A percentile compares a stretch with the other conserved stretches of the same genome.
phyloP scores from a whole-genome alignment of 108 stramenopile genomes.

The Cyclostephanos invisitatus region DNA sequence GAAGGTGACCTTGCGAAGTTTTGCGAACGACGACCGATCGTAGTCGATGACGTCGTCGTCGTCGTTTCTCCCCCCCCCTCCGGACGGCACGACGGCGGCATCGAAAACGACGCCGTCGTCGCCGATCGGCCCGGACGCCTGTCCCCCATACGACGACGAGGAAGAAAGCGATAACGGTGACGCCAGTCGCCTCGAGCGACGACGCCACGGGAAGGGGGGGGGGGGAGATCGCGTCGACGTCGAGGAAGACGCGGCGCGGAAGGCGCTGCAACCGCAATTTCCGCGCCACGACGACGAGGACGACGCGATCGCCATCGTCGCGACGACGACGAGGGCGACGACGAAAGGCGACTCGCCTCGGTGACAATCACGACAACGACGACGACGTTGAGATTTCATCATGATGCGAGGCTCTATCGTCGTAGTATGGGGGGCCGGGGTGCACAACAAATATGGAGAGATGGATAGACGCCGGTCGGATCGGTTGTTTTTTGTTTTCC shows the following conservation, averaged over 20 bases:
- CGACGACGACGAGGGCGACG: not conserved
- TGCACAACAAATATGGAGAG: too few relatives aligned
- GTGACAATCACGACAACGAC: not conserved
- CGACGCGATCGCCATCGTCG: not conserved
- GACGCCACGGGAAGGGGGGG: not conserved
- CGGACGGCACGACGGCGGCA: not conserved
- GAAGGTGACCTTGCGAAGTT: slow-evolving; percentile 34
- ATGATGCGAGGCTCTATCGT: not conserved
- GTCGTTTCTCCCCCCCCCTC: slow-evolving; percentile 10
- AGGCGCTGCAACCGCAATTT: not conserved
- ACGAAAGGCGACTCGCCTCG: not conserved
- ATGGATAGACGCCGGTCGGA: too few relatives aligned
- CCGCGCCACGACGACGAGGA: not conserved
- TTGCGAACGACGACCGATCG: slow-evolving; percentile 49
- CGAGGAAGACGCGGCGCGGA: not conserved
- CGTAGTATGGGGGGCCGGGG: too few relatives aligned
- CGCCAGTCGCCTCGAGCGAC: not conserved
- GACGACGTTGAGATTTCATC: not conserved
- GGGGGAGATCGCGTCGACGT: too few relatives aligned
- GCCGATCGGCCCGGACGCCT: not conserved
- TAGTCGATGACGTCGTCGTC: slow-evolving; percentile 58
- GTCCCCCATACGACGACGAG: too few relatives aligned
- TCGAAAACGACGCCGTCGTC: not conserved
- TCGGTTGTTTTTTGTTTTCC: too few relatives aligned
- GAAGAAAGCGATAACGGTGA: too few relatives aligned